phyloP scores from a whole-genome alignment of 805 yeast genomes.

The Candida mattraensis region DNA sequence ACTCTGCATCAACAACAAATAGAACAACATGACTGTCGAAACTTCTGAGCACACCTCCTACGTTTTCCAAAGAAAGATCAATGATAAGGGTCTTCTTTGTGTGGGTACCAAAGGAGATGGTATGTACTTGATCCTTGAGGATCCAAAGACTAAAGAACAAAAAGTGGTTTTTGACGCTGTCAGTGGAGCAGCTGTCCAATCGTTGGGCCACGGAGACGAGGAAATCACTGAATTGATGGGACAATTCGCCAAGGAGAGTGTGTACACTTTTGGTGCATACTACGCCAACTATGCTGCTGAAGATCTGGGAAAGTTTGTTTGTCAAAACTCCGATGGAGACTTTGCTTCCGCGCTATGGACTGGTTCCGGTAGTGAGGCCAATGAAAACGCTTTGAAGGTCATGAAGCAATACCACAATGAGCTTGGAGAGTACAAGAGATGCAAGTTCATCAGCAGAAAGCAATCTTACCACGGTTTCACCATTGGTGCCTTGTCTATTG shows the following conservation, averaged over 20 bases:
- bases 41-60: constrained; percentile 30
- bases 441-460: constrained; percentile 43
- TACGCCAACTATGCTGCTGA: constrained; percentile 42
- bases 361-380: constrained; percentile 75
- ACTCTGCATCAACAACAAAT: not conserved
- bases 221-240: constrained; percentile 40
- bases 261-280: constrained; percentile 37
- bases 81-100: constrained; percentile 39
- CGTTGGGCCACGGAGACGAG: constrained; percentile 43
- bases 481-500: constrained; percentile 43
- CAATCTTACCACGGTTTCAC: constrained; percentile 51
- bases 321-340: constrained; percentile 37
- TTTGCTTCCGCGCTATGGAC: constrained; percentile 45
- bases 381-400: constrained; percentile 75
- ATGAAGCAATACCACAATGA: constrained; percentile 51
- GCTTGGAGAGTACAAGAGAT: constrained; percentile 39
- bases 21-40: constrained; percentile 28
- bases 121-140: constrained; percentile 39
- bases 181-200: constrained; percentile 51
- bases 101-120: constrained; percentile 47
- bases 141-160: constrained; percentile 39
- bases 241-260: constrained; percentile 35
- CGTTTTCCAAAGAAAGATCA: constrained; percentile 44
- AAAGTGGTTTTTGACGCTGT: constrained; percentile 39
- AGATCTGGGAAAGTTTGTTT: constrained; percentile 43